Conservation (phyloP, 176 grass and related monocot species). For the Carex pumila region DNA sequence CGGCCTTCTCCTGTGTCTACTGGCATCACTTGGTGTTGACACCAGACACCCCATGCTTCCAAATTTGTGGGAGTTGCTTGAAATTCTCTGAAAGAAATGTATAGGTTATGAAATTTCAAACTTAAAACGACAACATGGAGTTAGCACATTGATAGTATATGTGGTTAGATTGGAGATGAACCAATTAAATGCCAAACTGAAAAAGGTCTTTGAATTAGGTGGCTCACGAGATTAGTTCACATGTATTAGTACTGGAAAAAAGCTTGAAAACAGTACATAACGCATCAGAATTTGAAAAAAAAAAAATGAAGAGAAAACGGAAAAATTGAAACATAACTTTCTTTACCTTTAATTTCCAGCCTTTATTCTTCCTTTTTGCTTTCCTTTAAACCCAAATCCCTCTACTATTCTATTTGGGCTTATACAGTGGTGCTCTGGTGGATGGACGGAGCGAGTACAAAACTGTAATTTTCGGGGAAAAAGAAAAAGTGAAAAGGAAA, state of each 20-base stretch:
- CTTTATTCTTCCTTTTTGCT: constrained; percentile 14
- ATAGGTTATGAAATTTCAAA: background rate
- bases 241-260: background rate
- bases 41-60: constrained; percentile 63
- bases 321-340: background rate
- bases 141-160: constrained; percentile 6
- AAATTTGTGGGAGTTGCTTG: constrained; percentile 10
- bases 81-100: constrained; percentile 20
- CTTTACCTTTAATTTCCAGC: constrained; percentile 12
- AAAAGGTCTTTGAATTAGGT: constrained; percentile 19
- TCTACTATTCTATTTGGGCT: background rate
- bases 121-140: background rate
- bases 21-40: constrained; percentile 43
- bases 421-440: background rate
- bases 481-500: constrained; percentile 1
- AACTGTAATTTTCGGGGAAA: background rate
- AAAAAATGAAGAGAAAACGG: constrained; percentile 2
- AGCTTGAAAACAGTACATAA: background rate
- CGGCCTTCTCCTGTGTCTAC: constrained; percentile 35
- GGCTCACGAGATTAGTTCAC: constrained; percentile 24
- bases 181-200: constrained; percentile 16
- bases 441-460: constrained; percentile 10
- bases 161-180: background rate
- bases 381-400: constrained; percentile 24
- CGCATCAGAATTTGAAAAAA: constrained; percentile 8